Conservation (phyloP, 495 filamentous ascomycete species). For the Lasiosphaeria ovina region DNA sequence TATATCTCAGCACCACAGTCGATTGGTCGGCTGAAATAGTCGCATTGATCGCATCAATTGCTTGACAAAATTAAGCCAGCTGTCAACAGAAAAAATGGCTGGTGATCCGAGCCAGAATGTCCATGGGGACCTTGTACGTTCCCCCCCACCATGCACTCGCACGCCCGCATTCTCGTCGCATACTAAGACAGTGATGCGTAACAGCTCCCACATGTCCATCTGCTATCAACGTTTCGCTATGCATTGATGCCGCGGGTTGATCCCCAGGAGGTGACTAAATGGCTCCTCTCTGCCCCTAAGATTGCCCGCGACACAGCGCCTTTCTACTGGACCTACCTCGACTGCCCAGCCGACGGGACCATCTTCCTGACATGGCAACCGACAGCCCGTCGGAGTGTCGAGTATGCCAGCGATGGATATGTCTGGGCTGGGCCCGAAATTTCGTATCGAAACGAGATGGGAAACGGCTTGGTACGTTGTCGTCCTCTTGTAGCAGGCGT, state of each 20-base stretch:
- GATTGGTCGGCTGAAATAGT: constrained; percentile 2
- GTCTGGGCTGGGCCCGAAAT: constrained; percentile 81
- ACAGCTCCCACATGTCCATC: constrained; percentile 82
- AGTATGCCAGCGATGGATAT: constrained; percentile 86
- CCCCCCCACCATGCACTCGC: not conserved
- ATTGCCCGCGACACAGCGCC: constrained; percentile 71
- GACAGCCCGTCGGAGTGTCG: constrained; percentile 57
- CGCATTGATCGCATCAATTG: constrained; percentile 6
- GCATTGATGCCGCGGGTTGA: constrained; percentile 64
- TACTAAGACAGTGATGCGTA: constrained; percentile 7
- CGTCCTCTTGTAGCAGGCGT: not conserved
- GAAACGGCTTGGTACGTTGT: constrained; percentile 69
- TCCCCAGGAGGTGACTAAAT: constrained; percentile 68
- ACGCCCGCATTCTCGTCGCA: constrained; percentile 5
- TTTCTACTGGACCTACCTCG: constrained; percentile 89
- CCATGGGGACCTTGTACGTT: constrained; percentile 35
- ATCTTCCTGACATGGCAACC: constrained; percentile 88
- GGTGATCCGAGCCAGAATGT: constrained; percentile 37
- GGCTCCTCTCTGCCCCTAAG: constrained; percentile 74
- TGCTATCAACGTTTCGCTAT: constrained; percentile 74
- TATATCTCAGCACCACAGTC: not conserved
- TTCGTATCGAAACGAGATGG: constrained; percentile 62
- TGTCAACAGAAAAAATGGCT: constrained; percentile 20
- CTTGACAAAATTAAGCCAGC: not conserved
- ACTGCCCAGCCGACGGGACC: constrained; percentile 74